Evolutionary conservation across 176 grass and related monocot species (phyloP).

Genomic region (Melocanna baccifera): DNA sequence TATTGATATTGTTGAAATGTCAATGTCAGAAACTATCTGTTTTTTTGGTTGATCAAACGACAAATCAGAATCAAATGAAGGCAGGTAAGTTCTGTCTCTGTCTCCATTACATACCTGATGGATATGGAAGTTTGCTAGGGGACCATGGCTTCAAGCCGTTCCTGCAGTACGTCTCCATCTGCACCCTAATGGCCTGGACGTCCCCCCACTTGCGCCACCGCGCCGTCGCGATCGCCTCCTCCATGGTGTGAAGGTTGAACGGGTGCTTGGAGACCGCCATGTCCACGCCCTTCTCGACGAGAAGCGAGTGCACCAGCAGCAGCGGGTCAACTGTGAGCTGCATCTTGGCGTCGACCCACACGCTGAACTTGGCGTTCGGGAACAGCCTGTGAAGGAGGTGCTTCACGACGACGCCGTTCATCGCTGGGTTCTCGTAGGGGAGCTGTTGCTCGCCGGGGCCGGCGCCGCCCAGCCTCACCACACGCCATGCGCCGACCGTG

Average conservation of each 20-base stretch:
- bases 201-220: constrained; percentile 81
- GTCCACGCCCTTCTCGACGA: constrained; percentile 38
- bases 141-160: constrained; percentile 86
- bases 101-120: constrained; percentile 49
- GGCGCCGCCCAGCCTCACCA: constrained; percentile 29
- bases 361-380: constrained; percentile 71
- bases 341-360: constrained; percentile 90
- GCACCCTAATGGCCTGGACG: constrained; percentile 57
- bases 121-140: constrained; percentile 63
- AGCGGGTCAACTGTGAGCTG: constrained; percentile 89
- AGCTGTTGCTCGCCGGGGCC: constrained; percentile 7
- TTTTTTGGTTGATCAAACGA: not conserved
- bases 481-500: constrained; percentile 60
- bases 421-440: constrained; percentile 72
- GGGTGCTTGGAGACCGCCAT: constrained; percentile 80
- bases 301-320: constrained; percentile 69
- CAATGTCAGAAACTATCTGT: not conserved
- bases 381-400: constrained; percentile 84
- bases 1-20: not conserved
- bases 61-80: not conserved
- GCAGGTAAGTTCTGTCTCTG: not conserved
- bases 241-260: constrained; percentile 77
- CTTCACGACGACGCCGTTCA: constrained; percentile 88
- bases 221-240: constrained; percentile 85
- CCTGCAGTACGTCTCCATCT: constrained; percentile 90